phyloP scores from a whole-genome alignment of 768 basidiomycete species.

The Suillus fuscotomentosus region DNA sequence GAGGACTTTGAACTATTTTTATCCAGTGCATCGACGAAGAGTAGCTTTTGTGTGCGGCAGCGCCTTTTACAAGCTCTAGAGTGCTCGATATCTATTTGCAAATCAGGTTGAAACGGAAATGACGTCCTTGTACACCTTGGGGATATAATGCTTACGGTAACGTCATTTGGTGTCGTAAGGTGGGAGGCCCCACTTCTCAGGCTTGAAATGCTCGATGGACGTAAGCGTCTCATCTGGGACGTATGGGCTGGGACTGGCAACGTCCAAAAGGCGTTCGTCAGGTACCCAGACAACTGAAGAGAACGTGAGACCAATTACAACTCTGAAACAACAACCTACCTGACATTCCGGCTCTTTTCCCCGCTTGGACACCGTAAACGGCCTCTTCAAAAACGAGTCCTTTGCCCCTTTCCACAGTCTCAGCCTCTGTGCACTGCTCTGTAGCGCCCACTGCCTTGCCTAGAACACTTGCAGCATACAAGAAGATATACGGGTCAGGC shows the following conservation, averaged over 20 bases:
- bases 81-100: neutral
- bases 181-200: conserved; percentile 82
- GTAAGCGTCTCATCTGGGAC: conserved; percentile 56
- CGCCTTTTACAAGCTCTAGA: no score
- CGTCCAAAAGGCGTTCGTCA: conserved; percentile 60
- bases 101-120: neutral
- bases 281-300: conserved; percentile 81
- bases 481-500: conserved; percentile 82
- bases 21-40: no score
- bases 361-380: conserved; percentile 74
- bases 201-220: conserved; percentile 72
- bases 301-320: neutral
- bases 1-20: no score
- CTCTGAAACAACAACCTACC: conserved; percentile 43
- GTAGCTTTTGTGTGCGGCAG: no score
- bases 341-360: conserved; percentile 82
- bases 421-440: conserved; percentile 28
- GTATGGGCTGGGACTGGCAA: conserved; percentile 48
- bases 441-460: conserved; percentile 53
- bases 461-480: conserved; percentile 65
- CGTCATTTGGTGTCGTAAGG: conserved; percentile 40
- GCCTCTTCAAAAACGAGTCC: conserved; percentile 87
- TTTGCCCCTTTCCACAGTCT: conserved; percentile 48
- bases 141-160: neutral
- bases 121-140: neutral